Evolutionary conservation across 2,329 filamentous ascomycete species (phyloP).

Genomic region (Phaeosphaeriaceae sp.): DNA sequence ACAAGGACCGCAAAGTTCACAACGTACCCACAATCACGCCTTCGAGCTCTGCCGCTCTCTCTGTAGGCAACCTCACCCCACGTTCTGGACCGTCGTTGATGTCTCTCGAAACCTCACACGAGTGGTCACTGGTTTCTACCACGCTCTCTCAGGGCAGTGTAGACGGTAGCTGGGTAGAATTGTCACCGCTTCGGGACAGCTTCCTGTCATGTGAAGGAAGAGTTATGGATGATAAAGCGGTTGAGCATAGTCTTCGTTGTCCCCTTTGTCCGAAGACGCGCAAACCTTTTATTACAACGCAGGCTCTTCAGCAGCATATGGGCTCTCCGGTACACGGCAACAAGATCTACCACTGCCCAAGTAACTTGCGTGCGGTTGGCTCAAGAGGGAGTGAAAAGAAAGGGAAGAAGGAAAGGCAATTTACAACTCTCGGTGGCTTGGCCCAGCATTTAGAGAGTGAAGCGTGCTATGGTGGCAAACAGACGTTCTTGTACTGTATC

Average conservation of each 20-base stretch:
- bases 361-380: neutral
- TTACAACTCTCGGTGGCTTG: constrained; percentile 14
- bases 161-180: no score
- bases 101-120: no score
- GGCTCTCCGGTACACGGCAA: neutral
- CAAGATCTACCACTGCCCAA: constrained; percentile 1
- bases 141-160: no score
- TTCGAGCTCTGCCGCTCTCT: no score
- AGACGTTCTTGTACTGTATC: constrained; percentile 7
- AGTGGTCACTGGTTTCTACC: no score
- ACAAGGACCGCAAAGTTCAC: no score
- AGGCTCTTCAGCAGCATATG: neutral
- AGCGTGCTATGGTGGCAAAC: constrained; percentile 5
- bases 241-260: neutral
- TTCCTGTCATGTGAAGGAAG: no score
- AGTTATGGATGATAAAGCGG: no score
- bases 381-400: neutral
- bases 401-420: constrained; percentile 6
- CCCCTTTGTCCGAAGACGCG: neutral
- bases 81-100: no score
- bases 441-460: constrained; percentile 13
- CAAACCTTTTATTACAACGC: neutral
- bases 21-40: no score
- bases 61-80: no score
- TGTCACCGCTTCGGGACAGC: no score